Base-by-base conservation (phyloP, 176 grass and related monocot species). In the Typha latifolia region DNA sequence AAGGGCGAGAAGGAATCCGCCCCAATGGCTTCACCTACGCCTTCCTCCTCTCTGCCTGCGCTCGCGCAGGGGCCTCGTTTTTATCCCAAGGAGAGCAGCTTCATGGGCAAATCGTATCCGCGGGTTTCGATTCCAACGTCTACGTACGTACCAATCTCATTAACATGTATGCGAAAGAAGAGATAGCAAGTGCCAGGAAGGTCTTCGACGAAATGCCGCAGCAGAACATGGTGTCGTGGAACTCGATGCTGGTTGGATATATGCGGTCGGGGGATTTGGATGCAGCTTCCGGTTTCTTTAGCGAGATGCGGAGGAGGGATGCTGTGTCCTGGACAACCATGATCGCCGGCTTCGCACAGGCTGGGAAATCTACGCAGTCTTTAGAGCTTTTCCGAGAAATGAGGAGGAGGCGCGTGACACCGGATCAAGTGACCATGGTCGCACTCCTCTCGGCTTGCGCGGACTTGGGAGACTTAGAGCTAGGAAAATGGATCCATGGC, bases 1-100 rank as follows among this genome's bases (percentile, higher is more conserved):
- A 49, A 0, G 0, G 0, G 19, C 48, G 50, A 20, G 74, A 78
- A 65, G 62, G 22, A 4, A 20, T 78, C 20, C 77, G 72, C 31
- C 88, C 84, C 71, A 91, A 91, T 62, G 76, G 80, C 0, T 91
- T 86, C 84, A 75, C 83, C 23, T 91, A 84, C 64, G 79, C 83
- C 63, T 84, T 84, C 13, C 74, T 90, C 12, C 32, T 91, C 48
- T 52, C 80, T 0, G 80, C 83, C n/a, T 70, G 85, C 70, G 71
- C 74, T 7, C 20, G 34, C 52, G 66, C 67, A 0, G 83, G 80
- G 20, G 14, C 69, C 12, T 49, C 62, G 49, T 15, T 72, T 71
- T 62, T 55, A 51, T 4, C 18, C 69, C 78, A 22, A 72, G 77
- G 32, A 49, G 57, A 69, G 67, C 67, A 75, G 15, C 74, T 91